Evolutionary conservation across 2,329 filamentous ascomycete species (phyloP), one percentile per base, ranked within the genome.

Genomic region (Calonectria ilicicola): DNA sequence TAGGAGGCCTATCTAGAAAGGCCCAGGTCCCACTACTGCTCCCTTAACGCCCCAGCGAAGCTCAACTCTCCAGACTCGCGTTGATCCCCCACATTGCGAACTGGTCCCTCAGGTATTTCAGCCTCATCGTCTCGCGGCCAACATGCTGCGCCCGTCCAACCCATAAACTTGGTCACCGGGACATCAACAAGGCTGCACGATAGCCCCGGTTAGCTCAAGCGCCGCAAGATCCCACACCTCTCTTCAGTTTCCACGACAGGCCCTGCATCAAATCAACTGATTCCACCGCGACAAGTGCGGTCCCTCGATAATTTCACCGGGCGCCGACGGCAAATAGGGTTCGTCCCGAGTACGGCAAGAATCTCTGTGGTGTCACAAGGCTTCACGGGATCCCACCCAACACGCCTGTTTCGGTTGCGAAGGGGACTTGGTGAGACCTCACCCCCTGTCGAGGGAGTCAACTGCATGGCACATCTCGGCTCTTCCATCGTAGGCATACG

Each of bases 21-120:
- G 69, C 29, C 40, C 53, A 19, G 40, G 76, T 69, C 74, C 77
- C 77, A 77, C 77, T 72, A 49, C 5, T 69, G n/a, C 65, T 62
- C 51, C 58, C 49, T 65, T 62, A 56, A 58, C 67, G 62, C 69
- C 51, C 67, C 69, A 65, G 69, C 70, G 53, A 63, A 49, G 53
- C 70, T 69, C 47, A 60, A 65, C 27, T 65, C 26, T 51, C 51
- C 47, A 63, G 66, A 67, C 65, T 74, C 51, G 66, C 51, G 67
- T 75, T 78, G 73, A 77, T 79, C 77, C 75, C 77, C 77, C 78
- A 76, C 77, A 77, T 73, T 47, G 69, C 47, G 69, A 76, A 74
- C 74, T 44, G 64, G 38, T 65, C 72, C 72, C 70, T 72, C 63
- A 49, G 63, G 60, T 23, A 73, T 73, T 77, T 79, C 77, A 79